Evolutionary conservation across 805 yeast species (phyloP).

Genomic region (Candida sakaeoensis): DNA sequence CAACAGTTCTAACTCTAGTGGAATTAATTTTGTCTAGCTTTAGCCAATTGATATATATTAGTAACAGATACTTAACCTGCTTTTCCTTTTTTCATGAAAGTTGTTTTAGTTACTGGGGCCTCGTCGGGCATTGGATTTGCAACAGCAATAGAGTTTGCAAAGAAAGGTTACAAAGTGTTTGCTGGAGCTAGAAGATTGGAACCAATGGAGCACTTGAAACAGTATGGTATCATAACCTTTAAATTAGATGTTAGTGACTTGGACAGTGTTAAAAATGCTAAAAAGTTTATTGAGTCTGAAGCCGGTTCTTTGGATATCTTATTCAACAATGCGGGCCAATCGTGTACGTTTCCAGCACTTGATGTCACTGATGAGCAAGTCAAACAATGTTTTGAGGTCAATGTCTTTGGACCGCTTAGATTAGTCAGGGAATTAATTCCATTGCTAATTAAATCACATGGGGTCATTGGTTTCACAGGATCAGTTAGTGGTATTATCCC

Average conservation of each 20-base stretch:
- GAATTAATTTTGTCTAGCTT: too few relatives aligned
- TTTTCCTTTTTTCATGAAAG: too few relatives aligned
- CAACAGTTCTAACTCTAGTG: too few relatives aligned
- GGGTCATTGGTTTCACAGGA: constrained; percentile 72
- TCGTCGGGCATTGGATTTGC: constrained; percentile 55
- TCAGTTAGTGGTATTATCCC: constrained; percentile 63
- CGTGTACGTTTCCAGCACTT: constrained; percentile 67
- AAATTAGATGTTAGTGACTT: constrained; percentile 55
- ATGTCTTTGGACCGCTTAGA: constrained; percentile 68
- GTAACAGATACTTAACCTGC: too few relatives aligned
- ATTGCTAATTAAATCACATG: constrained; percentile 59
- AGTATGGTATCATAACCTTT: constrained; percentile 43
- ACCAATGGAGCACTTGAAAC: constrained; percentile 51
- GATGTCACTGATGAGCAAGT: constrained; percentile 59
- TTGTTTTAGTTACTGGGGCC: constrained; percentile 55
- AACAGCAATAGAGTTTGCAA: constrained; percentile 46
- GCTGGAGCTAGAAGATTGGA: constrained; percentile 71
- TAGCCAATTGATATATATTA: too few relatives aligned
- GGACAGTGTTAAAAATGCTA: constrained; percentile 45
- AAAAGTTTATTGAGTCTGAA: constrained; percentile 36
- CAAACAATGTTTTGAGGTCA: constrained; percentile 54
- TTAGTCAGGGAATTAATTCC: constrained; percentile 55
- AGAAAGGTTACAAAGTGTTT: constrained; percentile 55
- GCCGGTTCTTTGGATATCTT: constrained; percentile 54
- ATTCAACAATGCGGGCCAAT: constrained; percentile 75